Percentiles rank a stretch among this genome's conserved stretches.
Evolutionary conservation across 2,329 filamentous ascomycete species (phyloP).

Genomic region (Exutisphaerella laricina): DNA sequence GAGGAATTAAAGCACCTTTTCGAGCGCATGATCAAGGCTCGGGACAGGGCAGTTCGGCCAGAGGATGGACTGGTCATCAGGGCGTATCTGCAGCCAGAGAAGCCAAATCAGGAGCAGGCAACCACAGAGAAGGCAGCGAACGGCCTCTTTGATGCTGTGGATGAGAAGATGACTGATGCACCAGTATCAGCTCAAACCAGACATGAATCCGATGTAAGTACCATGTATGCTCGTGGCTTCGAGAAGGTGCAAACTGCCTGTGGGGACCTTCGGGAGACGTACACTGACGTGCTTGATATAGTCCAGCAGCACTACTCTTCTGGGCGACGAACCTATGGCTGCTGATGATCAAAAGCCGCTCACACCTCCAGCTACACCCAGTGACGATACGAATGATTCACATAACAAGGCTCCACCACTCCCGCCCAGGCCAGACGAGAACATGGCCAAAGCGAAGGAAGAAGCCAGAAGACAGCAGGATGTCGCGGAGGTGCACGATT

Average conservation of each 20-base stretch:
- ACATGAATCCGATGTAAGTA: slow-evolving; percentile 19
- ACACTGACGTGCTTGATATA: too few species aligned
- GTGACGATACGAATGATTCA: slow-evolving; percentile 31
- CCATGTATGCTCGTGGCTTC: too few species aligned
- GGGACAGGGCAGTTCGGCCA: slow-evolving; percentile 28
- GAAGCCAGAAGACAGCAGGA: slow-evolving; percentile 70
- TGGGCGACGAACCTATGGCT: slow-evolving; percentile 24
- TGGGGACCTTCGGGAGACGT: too few species aligned
- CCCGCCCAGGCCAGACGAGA: slow-evolving; percentile 33
- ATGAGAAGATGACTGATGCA: slow-evolving; percentile 15
- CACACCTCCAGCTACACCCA: slow-evolving; percentile 28
- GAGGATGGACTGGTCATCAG: slow-evolving; percentile 34
- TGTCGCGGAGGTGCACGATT: slow-evolving; percentile 91
- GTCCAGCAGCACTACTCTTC: slow-evolving; percentile 27
- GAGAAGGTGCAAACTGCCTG: too few species aligned
- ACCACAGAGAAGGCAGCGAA: slow-evolving; percentile 6
- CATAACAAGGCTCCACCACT: slow-evolving; percentile 47
- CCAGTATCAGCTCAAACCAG: slow-evolving; percentile 1
- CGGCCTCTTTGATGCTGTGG: slow-evolving; percentile 12
- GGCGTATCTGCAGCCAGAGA: slow-evolving; percentile 30
- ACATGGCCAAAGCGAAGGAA: slow-evolving; percentile 49
- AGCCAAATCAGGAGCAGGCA: slow-evolving; percentile 16
- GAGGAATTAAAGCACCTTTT: slow-evolving; percentile 33
- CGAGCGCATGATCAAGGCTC: slow-evolving; percentile 34
- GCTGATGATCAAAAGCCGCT: slow-evolving; percentile 28